Base-by-base conservation (phyloP, 768 basidiomycete species). In the Mycena crocata region DNA sequence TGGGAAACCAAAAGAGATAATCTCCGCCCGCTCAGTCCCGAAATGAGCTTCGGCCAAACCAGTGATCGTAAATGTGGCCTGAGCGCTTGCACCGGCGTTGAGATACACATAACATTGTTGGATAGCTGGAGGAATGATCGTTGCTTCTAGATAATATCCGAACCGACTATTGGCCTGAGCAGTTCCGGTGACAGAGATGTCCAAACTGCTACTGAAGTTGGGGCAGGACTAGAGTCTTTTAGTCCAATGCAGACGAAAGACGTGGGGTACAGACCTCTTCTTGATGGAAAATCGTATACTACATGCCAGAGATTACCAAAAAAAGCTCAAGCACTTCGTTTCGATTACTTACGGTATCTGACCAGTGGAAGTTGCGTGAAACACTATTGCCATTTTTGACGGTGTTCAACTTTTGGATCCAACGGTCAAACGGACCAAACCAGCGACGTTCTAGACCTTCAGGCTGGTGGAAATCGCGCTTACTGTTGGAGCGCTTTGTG, bases 101-200 rank as follows among this genome's bases (percentile, higher is more conserved):
- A 46, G 2, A 14, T 46, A 46, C 8, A 46, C 9, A 21, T 46
- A 46, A 4, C 24, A 15, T 2, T 5, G 9, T 14, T 24, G 8
- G 15, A 75, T 51, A 4, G 66, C 65, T 10, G 74, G 72, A 26
- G 74, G 74, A 3, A 75, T 62, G 31, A 75, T 58, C 10, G 69
- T 72, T 1, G 71, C 72, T 42, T 75, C 69, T 21, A 75, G 69
- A 56, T 75, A 75, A 32, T 71, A 75, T 12, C 74, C 74, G 30
- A 72, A 75, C 1, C 44, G 62, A 32, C 42, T 62, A 21, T 69
- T 60, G 21, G 67, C 24, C 15, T 56, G 40, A 15, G 73, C 73
- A 24, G 28, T 26, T 15, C 73, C 71, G 45, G 68, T 31, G 17
- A 71, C 64, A 30, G 55, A 63, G 32, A 74, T 71, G 55, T 73